Evolutionary conservation across 2,329 filamentous ascomycete species (phyloP), one percentile per base, ranked within the genome.

Genomic region (Diplodia scrobiculata): DNA sequence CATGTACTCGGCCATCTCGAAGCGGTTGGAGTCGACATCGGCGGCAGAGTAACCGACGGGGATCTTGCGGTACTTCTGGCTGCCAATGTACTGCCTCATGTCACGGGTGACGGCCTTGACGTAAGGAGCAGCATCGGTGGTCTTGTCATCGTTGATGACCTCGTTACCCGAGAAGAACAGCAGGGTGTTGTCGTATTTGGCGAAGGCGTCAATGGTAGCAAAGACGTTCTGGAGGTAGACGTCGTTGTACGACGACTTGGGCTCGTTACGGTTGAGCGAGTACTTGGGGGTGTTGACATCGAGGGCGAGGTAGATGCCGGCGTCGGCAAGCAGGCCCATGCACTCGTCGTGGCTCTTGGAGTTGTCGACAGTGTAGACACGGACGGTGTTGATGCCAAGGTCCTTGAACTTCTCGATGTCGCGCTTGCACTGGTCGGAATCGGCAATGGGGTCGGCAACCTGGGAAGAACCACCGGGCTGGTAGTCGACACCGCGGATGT

Each of bases 311-410:
- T 97, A 97, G 83, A 97, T 97, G 73, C 91, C 91, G 69, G 91
- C 92, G 73, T 90, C 90, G 63, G 87, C 88, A 68, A 97, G 84
- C 53, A 85, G 83, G 68, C 84, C 82, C 93, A 97, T 97, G 83
- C 93, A 97, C 69, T 87, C 84, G 73, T 93, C 88, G 80, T 97
- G 93, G 78, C 89, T 80, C 72, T 83, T 81, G 60, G 88, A 88
- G 84, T 97, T 97, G 83, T 97, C 93, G 71, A 96, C 88, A 17
- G 90, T 92, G 84, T 97, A 97, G 68, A 97, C 90, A 78, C 93
- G 92, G 75, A 97, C 84, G 29, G 92, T 92, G 84, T 97, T 97
- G 80, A 97, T 82, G 58, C 92, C 92, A 60, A 97, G 84, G 71
- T 92, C 86, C 82, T 91, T 86, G 87, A 97, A 96, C 76, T 91